Base-by-base conservation (phyloP, 2,329 filamentous ascomycete genomes). In the Mollisiaceae sp. region DNA sequence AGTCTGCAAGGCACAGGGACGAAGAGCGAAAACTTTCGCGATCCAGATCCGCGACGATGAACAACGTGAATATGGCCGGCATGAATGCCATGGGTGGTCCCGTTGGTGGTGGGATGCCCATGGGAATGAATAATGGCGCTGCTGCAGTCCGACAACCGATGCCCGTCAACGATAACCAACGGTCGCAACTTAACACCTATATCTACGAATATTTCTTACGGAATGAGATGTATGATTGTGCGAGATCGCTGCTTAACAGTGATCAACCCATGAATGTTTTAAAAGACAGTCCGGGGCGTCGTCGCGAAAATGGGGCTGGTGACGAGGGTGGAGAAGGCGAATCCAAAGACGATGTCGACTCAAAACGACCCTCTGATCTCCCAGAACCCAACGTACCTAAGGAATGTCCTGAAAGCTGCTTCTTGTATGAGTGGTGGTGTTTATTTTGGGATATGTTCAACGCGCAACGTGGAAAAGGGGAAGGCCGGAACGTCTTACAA, bases 401-500 rank as follows among this genome's bases (percentile, higher is more conserved):
- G 76, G 85, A 86, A 58, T 83, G 83, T 67, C 85, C 85, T 62
- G 91, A 90, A 73, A 91, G 86, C 68, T 92, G 92, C 32, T 98
- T 99, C 75, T 83, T 99, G n/a, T 91, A 93, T 72, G 95, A 98
- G 75, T 99, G 95, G 95, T 99, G 96, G 82, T 92, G 90, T 75
- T 86, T 97, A 60, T 99, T 99, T 78, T 98, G 93, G 93, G 95
- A 99, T 75, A 93, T 98, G 72, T 96, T 91, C 79, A 89, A 89
- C 75, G 92, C 93, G 63, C 91, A 94, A 76, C 91, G 92, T 75
- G 86, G 85, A 74, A 89, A 88, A 77, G 76, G 75, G 55, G 86
- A 86, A 62, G 85, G 85, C 63, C 89, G 83, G 32, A 85, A 86
- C 66, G 89, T 92, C 56, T 85, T 85, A 69, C 88, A 91, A 81